Percentiles rank a stretch among this genome's conserved stretches.
phyloP scores from a whole-genome alignment of 148 eudicot species.

The Dysphania ambrosioides region DNA sequence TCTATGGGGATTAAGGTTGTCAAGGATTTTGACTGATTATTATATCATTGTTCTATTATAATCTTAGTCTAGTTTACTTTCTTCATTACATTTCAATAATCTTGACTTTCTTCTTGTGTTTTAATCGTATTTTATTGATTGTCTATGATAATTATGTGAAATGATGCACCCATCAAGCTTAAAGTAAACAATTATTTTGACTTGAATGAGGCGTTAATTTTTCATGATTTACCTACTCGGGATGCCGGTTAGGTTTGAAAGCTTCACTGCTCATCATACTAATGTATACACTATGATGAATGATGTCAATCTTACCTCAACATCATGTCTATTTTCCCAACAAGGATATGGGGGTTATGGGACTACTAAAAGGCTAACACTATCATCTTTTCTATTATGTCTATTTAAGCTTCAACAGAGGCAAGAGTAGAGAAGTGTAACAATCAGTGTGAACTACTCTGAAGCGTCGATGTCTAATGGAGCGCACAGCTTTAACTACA shows the following conservation, averaged over 20 bases:
- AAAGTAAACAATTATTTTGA: too few species aligned
- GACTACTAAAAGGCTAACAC: too few species aligned
- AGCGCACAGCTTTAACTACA: slow-evolving; percentile 14
- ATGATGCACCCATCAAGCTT: too few species aligned
- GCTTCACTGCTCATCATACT: neutral
- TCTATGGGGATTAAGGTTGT: slow-evolving; percentile 73
- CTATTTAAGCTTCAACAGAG: too few species aligned
- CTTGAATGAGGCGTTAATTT: neutral
- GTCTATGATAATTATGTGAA: too few species aligned
- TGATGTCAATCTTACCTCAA: neutral
- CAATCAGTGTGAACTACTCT: neutral
- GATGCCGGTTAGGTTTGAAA: neutral
- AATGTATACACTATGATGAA: neutral
- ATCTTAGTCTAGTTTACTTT: too few species aligned
- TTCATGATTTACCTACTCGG: neutral
- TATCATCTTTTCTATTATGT: too few species aligned
- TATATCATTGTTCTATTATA: too few species aligned
- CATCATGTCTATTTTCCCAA: too few species aligned
- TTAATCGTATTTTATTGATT: too few species aligned
- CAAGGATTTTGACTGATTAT: slow-evolving; percentile 55
- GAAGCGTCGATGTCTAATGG: slow-evolving; percentile 11
- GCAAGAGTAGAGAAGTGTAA: neutral
- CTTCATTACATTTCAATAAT: neutral
- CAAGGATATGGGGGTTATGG: too few species aligned
- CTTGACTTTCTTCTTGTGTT: neutral